A percentile compares a stretch with the other conserved stretches of the same genome.
Conservation (phyloP, 108 stramenopile species). For the Skeletonema grethae region DNA sequence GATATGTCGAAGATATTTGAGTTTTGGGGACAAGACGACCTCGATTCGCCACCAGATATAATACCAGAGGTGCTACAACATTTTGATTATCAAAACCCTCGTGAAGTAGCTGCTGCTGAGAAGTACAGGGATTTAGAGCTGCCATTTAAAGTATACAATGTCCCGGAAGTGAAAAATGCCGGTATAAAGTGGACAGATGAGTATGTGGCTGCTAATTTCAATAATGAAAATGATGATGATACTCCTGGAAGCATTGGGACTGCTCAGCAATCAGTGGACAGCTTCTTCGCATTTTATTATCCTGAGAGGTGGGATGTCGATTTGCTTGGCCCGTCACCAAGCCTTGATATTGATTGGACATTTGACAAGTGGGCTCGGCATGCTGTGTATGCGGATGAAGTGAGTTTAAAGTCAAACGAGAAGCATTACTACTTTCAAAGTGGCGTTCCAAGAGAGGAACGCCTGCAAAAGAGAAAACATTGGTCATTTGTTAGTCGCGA, state of each 20-base stretch:
- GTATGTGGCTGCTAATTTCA: slow-evolving; percentile 69
- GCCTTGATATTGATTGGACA: slow-evolving; percentile 68
- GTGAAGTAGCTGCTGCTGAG: slow-evolving; percentile 61
- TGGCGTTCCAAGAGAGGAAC: slow-evolving; percentile 67
- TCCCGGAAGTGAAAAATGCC: slow-evolving; percentile 74
- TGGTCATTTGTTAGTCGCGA: slow-evolving; percentile 82
- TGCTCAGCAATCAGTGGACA: slow-evolving; percentile 72
- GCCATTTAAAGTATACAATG: slow-evolving; percentile 84
- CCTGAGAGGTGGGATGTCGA: slow-evolving; percentile 56
- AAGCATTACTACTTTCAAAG: slow-evolving; percentile 85
- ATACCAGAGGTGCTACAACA: slow-evolving; percentile 70
- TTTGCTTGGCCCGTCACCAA: slow-evolving; percentile 70
- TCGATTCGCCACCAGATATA: slow-evolving; percentile 64
- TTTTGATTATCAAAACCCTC: slow-evolving; percentile 73
- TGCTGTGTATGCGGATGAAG: slow-evolving; percentile 77
- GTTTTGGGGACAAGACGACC: slow-evolving; percentile 79
- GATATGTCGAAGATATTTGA: slow-evolving; percentile 61
- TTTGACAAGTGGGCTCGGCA: slow-evolving; percentile 76
- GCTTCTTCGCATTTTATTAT: slow-evolving; percentile 85
- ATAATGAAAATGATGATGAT: slow-evolving; percentile 26
- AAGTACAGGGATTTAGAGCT: slow-evolving; percentile 75
- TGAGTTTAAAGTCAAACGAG: slow-evolving; percentile 48
- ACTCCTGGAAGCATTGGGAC: slow-evolving; percentile 45
- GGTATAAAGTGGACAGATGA: slow-evolving; percentile 83
- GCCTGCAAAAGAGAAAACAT: slow-evolving; percentile 28